Evolutionary conservation across 2,329 filamentous ascomycete genomes (phyloP).

Genomic region (Cytospora mali): DNA sequence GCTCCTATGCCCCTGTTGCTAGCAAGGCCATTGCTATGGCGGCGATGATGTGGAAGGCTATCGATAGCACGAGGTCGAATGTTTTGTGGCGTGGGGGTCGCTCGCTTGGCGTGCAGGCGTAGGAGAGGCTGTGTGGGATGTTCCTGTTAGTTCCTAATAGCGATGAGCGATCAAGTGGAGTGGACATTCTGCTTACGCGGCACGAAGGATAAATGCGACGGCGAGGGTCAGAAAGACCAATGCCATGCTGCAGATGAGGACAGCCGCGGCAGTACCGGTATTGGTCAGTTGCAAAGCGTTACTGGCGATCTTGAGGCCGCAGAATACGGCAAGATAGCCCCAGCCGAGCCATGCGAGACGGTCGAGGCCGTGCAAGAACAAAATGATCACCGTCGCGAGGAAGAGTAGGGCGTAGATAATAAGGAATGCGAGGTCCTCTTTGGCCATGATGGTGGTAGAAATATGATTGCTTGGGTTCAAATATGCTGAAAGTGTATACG

Average conservation of each 20-base stretch:
- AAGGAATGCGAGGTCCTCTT: slow-evolving; percentile 30
- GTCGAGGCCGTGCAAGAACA: slow-evolving; percentile 38
- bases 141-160: background rate
- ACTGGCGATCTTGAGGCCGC: slow-evolving; percentile 41
- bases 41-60: slow-evolving; percentile 34
- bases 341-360: slow-evolving; percentile 41
- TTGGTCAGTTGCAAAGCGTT: slow-evolving; percentile 36
- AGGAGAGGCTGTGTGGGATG: slow-evolving; percentile 3
- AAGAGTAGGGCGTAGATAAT: slow-evolving; percentile 41
- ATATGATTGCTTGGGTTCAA: background rate
- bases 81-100: background rate
- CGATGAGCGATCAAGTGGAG: background rate
- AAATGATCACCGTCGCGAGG: slow-evolving; percentile 37
- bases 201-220: slow-evolving; percentile 39
- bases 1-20: slow-evolving; percentile 31
- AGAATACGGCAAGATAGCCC: slow-evolving; percentile 43
- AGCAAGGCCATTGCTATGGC: slow-evolving; percentile 33
- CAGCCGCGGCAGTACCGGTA: slow-evolving; percentile 34
- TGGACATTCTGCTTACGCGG: slow-evolving; percentile 37
- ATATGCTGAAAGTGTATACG: background rate
- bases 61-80: slow-evolving; percentile 20
- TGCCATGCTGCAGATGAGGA: slow-evolving; percentile 42
- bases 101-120: slow-evolving; percentile 4
- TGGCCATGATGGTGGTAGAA: slow-evolving; percentile 5
- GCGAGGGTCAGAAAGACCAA: slow-evolving; percentile 42